These are phyloP conservation scores for Prunus dulcis DNA, from an alignment of 306 rosid species.

Conservation along the genomic window DNA sequence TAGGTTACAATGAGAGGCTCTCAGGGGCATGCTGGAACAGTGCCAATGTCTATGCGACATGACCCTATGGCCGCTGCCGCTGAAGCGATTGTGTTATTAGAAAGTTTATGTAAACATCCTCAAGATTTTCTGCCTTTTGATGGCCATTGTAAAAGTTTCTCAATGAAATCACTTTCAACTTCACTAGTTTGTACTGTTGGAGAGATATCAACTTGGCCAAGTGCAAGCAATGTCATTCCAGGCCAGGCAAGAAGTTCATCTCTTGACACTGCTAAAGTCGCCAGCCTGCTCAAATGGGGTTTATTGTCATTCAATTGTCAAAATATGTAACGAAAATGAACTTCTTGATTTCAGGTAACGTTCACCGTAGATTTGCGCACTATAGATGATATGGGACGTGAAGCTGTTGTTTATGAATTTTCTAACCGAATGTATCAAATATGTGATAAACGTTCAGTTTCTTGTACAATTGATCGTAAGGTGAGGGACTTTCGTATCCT, in stretches of 20 bases:
- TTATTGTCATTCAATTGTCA: slow-evolving; percentile 5
- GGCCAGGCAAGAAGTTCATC: slow-evolving; percentile 81
- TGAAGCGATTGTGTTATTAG: slow-evolving; percentile 68
- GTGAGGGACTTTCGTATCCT: slow-evolving; percentile 32
- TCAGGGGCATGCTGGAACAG: slow-evolving; percentile 97
- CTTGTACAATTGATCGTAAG: slow-evolving; percentile 72
- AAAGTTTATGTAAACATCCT: slow-evolving; percentile 81
- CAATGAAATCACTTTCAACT: slow-evolving; percentile 66
- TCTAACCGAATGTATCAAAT: slow-evolving; percentile 66
- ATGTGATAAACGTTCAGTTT: slow-evolving; percentile 81
- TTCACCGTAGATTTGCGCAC: slow-evolving; percentile 89
- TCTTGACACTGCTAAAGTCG: slow-evolving; percentile 17
- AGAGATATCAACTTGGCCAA: slow-evolving; percentile 97
- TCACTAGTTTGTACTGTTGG: slow-evolving; percentile 97
- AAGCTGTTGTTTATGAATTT: slow-evolving; percentile 74
- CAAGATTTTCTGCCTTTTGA: slow-evolving; percentile 63
- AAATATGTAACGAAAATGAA: slow-evolving; percentile 2
- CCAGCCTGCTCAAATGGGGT: slow-evolving; percentile 12
- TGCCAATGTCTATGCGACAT: slow-evolving; percentile 92
- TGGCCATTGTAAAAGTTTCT: slow-evolving; percentile 56
- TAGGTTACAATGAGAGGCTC: slow-evolving; percentile 91
- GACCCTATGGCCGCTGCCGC: slow-evolving; percentile 93
- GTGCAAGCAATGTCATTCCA: slow-evolving; percentile 97
- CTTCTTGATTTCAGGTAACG: slow-evolving; percentile 57
- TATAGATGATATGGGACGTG: slow-evolving; percentile 82